Base-by-base conservation (phyloP, 495 filamentous ascomycete genomes). In the Aspergillus funiculosus region DNA sequence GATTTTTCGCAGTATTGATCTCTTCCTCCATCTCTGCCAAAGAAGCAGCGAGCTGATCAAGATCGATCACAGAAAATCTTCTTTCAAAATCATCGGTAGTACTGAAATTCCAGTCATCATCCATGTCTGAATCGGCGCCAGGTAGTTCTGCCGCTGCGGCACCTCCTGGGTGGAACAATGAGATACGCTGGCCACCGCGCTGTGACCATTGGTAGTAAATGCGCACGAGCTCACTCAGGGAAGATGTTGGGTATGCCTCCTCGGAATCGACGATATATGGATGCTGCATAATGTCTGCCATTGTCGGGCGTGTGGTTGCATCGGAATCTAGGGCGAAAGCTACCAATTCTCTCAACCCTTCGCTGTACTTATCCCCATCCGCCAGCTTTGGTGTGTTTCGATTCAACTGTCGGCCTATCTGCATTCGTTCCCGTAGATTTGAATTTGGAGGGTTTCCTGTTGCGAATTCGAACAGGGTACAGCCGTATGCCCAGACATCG, bases 401-500 rank as follows among this genome's bases (percentile, higher is more conserved):
- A 49, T 75, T 78, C 11, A 87, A 66, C 48, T 81, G 76, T 22
- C 74, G 71, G 17, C 82, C 81, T 19, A 89, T 74, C 51, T 83
- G 58, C 66, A 71, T 62, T 37, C 65, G 62, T 51, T 68, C 66
- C 52, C 69, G 66, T 6, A 74, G 58, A 27, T 66, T 66, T 18
- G 70, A 60, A 59, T 77, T 80, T 0, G 92, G 92, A 5, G 92
- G 89, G 10, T 82, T 76, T 4, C 92, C 90, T 5, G 86, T 94
- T 0, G 92, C 94, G 55, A 96, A 86, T 63, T 98, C 92, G 53
- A 81, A 91, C 1, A 94, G 66, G 30, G 94, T 90, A 46, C 88
- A 88, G 11, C 90, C 91, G 61, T 89, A 94, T 1, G 91, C 89
- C 92, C 92, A 98, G 29, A 94, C 87, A 57, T 98, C 92, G 46